Evolutionary conservation across 441 rosid genomes (phyloP).

Genomic region (Capsella rubella): DNA sequence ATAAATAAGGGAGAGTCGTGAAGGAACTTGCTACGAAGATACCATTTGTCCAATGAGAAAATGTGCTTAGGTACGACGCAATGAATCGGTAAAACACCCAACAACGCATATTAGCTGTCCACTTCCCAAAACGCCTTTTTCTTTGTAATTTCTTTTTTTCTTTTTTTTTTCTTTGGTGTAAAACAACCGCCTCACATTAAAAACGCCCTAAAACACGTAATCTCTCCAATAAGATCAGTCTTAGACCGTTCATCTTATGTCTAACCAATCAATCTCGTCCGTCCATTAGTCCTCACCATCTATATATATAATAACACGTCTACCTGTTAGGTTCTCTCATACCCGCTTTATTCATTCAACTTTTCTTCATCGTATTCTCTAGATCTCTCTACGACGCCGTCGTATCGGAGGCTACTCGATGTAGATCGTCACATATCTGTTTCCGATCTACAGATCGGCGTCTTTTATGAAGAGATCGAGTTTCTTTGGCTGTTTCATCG

Average conservation of each 20-base stretch:
- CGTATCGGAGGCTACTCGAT: not conserved
- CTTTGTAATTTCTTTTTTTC: not conserved
- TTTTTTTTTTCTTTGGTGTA: not conserved
- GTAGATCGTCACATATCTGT: not conserved
- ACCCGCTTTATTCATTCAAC: constrained; percentile 3
- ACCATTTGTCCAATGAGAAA: constrained; percentile 13
- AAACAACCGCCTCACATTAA: constrained; percentile 44
- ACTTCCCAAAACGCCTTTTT: not conserved
- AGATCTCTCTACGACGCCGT: not conserved
- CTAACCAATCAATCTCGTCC: constrained; percentile 11
- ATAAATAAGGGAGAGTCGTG: constrained; percentile 23
- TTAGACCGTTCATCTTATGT: constrained; percentile 24
- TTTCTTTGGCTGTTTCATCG: not conserved
- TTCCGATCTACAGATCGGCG: constrained; percentile 8
- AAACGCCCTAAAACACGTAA: constrained; percentile 32
- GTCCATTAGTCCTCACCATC: constrained; percentile 23
- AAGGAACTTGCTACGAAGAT: constrained; percentile 36
- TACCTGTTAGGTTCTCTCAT: not conserved
- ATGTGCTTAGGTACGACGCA: constrained; percentile 35
- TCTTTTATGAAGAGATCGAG: not conserved
- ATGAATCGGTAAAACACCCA: constrained; percentile 22
- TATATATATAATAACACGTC: constrained; percentile 32
- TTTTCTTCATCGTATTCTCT: not conserved
- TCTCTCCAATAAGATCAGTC: not conserved
- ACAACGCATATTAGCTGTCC: constrained; percentile 41